Evolutionary conservation across 306 rosid genomes (phyloP).

Genomic region (Cercis canadensis): DNA sequence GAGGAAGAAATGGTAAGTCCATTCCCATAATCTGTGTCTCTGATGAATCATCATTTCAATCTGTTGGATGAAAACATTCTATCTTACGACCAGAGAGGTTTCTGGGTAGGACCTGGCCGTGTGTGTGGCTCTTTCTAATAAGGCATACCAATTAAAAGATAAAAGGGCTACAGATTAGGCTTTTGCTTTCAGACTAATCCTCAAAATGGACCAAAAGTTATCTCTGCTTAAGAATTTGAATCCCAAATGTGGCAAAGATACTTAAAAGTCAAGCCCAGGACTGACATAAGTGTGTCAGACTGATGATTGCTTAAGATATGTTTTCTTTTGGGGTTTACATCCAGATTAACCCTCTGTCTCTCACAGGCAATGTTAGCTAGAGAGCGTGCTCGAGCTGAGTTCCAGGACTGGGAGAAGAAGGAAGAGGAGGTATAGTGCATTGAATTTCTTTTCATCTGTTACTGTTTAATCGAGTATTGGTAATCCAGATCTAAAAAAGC

Average conservation of each 20-base stretch:
- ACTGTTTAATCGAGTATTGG: constrained; percentile 20
- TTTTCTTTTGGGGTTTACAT: constrained; percentile 27
- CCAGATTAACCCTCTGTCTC: constrained; percentile 30
- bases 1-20: constrained; percentile 96
- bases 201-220: neutral
- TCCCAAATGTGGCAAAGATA: constrained; percentile 10
- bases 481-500: constrained; percentile 24
- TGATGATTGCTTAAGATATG: constrained; percentile 7
- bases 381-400: constrained; percentile 98
- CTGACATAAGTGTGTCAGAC: constrained; percentile 2
- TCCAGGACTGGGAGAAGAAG: constrained; percentile 98
- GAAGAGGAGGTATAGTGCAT: constrained; percentile 83
- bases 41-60: constrained; percentile 20
- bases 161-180: neutral
- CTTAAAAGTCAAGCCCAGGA: constrained; percentile 16
- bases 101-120: neutral
- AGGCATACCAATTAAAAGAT: neutral
- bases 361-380: constrained; percentile 91
- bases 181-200: constrained; percentile 24
- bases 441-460: constrained; percentile 22
- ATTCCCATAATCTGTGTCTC: constrained; percentile 6
- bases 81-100: neutral
- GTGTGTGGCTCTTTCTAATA: constrained; percentile 14
- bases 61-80: constrained; percentile 17
- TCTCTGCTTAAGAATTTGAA: constrained; percentile 16